phyloP scores from a whole-genome alignment of 345 rosid genomes.

The Salix purpurea region DNA sequence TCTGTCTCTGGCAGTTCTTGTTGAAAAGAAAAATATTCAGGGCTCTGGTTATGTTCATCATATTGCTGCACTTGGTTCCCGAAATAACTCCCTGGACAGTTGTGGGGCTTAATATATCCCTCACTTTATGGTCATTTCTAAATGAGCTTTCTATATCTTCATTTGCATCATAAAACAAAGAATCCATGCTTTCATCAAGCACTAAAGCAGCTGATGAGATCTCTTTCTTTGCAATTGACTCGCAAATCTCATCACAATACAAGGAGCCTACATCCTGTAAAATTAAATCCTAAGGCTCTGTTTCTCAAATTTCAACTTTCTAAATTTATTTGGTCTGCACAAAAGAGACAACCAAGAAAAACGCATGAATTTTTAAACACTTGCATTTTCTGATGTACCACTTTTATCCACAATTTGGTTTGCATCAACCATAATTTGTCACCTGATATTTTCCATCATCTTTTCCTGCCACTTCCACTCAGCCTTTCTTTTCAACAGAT shows the following conservation, averaged over 20 bases:
- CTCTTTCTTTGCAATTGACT: conserved; percentile 22
- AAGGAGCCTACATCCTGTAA: conserved; percentile 11
- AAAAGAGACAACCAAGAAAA: not conserved
- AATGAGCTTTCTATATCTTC: conserved; percentile 12
- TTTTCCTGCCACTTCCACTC: no score
- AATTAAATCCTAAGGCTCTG: no score
- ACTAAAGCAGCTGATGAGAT: conserved; percentile 25
- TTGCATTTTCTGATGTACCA: not conserved
- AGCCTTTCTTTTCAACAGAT: no score
- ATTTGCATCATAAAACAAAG: conserved; percentile 1
- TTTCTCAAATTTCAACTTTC: no score
- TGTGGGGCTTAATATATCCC: conserved; percentile 1
- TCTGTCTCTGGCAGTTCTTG: conserved; percentile 19
- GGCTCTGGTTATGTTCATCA: conserved; percentile 18
- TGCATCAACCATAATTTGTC: no score
- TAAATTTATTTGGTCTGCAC: conserved; percentile 3
- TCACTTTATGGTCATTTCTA: conserved; percentile 5
- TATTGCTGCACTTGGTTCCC: conserved; percentile 19
- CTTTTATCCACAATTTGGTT: not conserved
- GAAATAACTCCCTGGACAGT: conserved; percentile 22
- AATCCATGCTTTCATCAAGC: conserved; percentile 11
- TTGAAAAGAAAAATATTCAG: conserved; percentile 11
- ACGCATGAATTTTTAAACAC: not conserved
- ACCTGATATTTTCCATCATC: no score
- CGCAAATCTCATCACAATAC: conserved; percentile 38